Evolutionary conservation across 2,329 filamentous ascomycete genomes (phyloP).

Genomic region (Colletotrichum sp.): DNA sequence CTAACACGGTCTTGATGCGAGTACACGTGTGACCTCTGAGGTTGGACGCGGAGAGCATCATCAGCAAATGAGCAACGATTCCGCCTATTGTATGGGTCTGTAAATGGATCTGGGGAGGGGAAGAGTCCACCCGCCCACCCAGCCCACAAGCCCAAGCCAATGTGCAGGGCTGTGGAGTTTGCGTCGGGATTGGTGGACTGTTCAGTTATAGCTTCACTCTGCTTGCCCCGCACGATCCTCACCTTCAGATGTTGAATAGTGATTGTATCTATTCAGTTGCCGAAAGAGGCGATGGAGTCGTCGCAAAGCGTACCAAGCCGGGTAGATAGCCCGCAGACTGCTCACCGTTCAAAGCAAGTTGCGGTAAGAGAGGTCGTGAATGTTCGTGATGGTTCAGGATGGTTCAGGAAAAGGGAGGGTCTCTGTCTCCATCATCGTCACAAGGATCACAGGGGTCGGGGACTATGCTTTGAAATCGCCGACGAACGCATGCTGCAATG

Average conservation of each 20-base stretch:
- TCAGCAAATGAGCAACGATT: neutral
- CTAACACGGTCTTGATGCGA: neutral
- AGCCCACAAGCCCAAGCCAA: neutral
- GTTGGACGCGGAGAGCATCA: neutral
- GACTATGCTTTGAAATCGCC: neutral
- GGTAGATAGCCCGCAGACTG: neutral
- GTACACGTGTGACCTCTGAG: neutral
- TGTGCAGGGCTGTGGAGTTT: neutral
- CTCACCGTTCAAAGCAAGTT: neutral
- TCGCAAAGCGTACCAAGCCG: neutral
- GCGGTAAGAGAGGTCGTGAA: neutral
- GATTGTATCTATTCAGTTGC: neutral
- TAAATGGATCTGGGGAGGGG: neutral
- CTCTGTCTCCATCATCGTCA: neutral
- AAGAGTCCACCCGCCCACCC: neutral
- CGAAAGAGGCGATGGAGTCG: neutral
- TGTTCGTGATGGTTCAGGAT: neutral
- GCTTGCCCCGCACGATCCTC: neutral
- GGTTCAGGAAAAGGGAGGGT: neutral
- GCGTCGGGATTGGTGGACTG: neutral
- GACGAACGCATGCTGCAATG: neutral
- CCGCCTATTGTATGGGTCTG: neutral
- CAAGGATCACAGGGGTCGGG: neutral
- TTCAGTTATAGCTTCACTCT: neutral
- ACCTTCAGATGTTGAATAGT: neutral